Base-by-base conservation (phyloP, 2,329 filamentous ascomycete species). In the Parastagonospora nodorum region DNA sequence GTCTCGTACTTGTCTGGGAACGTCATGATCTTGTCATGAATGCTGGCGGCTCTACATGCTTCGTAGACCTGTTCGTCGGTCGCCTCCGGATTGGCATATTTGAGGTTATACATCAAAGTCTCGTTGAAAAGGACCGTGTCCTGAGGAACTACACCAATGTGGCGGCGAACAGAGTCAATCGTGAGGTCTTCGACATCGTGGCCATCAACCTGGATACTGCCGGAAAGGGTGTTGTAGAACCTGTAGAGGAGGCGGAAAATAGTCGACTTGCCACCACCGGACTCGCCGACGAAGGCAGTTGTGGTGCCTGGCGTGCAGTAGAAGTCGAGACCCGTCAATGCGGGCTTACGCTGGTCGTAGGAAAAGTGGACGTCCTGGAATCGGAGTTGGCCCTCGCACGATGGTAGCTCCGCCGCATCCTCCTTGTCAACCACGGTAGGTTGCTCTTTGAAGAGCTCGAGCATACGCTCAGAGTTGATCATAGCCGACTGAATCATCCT, bases 51-150 rank as follows among this genome's bases (percentile, higher is more conserved):
- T 55, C 84, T 83, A 72, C 92, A 96, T 10, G 92, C 92, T 38
- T 84, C 85, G 64, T 86, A 89, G 2, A 96, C 86, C 27, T 96
- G 86, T 60, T 93, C 88, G 51, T 95, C 87, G 0, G 88, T 89
- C 9, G 88, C 91, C 27, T 82, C 74, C 37, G 90, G 89, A 58
- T 93, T 93, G 52, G 92, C 92, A 69, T 97, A 96, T 71, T 87
- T 88, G 54, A 97, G 79, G 69, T 97, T 97, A 77, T 96, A 96
- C 90, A 96, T 94, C 57, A 97, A 78, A 1, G 89, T 88, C 72
- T 96, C 92, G 71, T 96, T 96, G 82, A 97, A 97, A 38, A 97
- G 80, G 5, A 96, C 89, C 4, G 93, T 97, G 66, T 99, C 94
- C 73, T 99, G 94, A 1, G 94, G 94, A 6, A 99, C 94, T 37